Evolutionary conservation across 768 basidiomycete genomes (phyloP), one percentile per base, ranked within the genome.

Genomic region (Sarcomyxa edulis): DNA sequence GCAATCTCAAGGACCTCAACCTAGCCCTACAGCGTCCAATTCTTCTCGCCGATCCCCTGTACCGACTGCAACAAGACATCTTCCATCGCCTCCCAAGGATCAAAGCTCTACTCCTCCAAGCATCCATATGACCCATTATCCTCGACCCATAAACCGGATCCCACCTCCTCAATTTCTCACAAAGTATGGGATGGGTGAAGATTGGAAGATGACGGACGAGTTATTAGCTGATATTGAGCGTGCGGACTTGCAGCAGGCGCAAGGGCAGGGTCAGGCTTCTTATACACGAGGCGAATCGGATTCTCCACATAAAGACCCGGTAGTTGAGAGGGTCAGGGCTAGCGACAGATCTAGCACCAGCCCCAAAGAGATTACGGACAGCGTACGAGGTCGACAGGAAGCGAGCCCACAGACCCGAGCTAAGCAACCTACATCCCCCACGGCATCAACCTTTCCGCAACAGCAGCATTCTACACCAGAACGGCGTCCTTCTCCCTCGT

Each of bases 171-270:
- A 68, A 20, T 81, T 83, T 52, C 68, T 82, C 14, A 59, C 65
- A 0, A 73, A 76, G 40, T 78, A 71, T 50, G 71, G 75, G 28
- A 50, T 72, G 50, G 76, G 78, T 25, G 77, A 76, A 28, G 68
- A 68, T 27, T 83, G 76, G 70, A 71, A 81, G 35, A 73, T 85
- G 68, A 82, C 82, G 1, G 74, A 76, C 24, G 78, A 84, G 46
- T 66, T 84, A 20, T 63, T 84, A 58, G 78, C 76, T 22, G 80
- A 84, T 45, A 81, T 84, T 44, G 84, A 86, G 51, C 72, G 76
- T 29, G 78, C 77, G n/a, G 79, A 84, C 56, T 59, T 74, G 45
- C 75, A 79, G 39, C 78, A 78, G 51, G 57, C 70, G 7, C 72
- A 76, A 51, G 64, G 59, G n/a, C 51, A 11, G 6, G 19, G 19